A percentile compares a stretch with the other conserved stretches of the same genome.
Conservation (phyloP, 2,329 filamentous ascomycete species). For the Talaromyces atroroseus region DNA sequence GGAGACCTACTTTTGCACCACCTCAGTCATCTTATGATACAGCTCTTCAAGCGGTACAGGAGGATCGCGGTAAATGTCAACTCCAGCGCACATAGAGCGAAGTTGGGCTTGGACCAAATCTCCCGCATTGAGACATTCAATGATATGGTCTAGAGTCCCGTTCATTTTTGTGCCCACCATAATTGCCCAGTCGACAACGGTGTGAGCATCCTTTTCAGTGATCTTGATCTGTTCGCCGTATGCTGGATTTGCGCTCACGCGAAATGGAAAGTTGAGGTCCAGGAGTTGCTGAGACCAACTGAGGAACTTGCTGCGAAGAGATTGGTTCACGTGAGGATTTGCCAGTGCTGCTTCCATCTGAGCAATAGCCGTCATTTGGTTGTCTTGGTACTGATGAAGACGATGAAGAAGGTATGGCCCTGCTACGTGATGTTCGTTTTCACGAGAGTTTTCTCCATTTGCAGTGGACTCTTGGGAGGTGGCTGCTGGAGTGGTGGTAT, state of each 20-base stretch:
- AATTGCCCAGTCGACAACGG: slow-evolving; percentile 7
- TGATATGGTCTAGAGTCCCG: not conserved
- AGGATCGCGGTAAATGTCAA: not conserved
- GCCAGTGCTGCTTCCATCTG: slow-evolving; percentile 4
- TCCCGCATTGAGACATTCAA: not conserved
- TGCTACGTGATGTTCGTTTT: not conserved
- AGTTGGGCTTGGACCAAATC: not conserved
- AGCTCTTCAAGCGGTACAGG: not conserved
- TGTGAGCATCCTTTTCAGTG: slow-evolving; percentile 6
- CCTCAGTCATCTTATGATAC: slow-evolving; percentile 5
- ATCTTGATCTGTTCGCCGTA: not conserved
- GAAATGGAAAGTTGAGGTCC: slow-evolving; percentile 2
- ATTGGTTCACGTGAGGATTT: not conserved
- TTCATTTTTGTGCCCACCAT: slow-evolving; percentile 2
- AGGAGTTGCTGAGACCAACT: slow-evolving; percentile 2
- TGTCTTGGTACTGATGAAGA: not conserved
- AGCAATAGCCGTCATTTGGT: not conserved
- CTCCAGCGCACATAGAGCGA: not conserved
- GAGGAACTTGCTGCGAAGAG: slow-evolving; percentile 2
- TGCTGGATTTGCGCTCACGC: not conserved
- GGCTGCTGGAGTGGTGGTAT: not conserved
- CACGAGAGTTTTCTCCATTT: not conserved
- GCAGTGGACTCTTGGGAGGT: not conserved
- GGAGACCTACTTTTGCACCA: slow-evolving; percentile 3
- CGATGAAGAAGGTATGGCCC: slow-evolving; percentile 1